Evolutionary conservation across 345 rosid species (phyloP).

Genomic region (Aegle marmelos): DNA sequence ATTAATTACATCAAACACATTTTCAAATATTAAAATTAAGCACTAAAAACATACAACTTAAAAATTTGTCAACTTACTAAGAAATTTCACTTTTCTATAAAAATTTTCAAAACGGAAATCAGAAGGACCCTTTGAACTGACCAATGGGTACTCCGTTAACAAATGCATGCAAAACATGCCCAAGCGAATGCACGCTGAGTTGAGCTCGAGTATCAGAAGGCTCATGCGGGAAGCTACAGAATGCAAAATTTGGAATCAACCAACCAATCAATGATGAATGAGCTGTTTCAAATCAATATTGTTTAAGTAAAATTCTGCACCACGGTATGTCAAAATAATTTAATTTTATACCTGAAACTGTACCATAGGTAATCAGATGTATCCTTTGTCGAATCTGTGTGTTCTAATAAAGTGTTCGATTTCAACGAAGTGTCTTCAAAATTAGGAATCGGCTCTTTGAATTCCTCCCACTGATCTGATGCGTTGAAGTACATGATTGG

Average conservation of each 20-base stretch:
- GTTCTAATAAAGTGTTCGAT: neutral
- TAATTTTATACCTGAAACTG: constrained; percentile 3
- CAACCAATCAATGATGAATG: too few relatives aligned
- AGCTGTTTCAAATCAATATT: too few relatives aligned
- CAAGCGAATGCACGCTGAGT: constrained; percentile 3
- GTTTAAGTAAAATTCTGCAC: neutral
- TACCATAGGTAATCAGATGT: constrained; percentile 15
- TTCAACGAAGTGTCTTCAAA: neutral
- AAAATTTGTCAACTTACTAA: too few relatives aligned
- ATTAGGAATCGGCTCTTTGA: constrained; percentile 5
- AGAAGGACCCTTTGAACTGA: neutral
- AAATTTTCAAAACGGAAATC: too few relatives aligned
- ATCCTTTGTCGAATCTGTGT: constrained; percentile 3
- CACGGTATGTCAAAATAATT: neutral
- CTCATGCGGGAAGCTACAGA: neutral
- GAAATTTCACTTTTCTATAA: too few relatives aligned
- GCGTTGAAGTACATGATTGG: constrained; percentile 11
- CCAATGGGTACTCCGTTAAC: constrained; percentile 5
- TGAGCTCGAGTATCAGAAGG: neutral
- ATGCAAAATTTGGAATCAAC: too few relatives aligned
- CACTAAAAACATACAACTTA: too few relatives aligned
- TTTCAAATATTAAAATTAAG: too few relatives aligned
- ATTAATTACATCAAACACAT: too few relatives aligned
- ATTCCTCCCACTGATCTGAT: constrained; percentile 7
- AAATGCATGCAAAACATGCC: constrained; percentile 13